Evolutionary conservation across 2,329 filamentous ascomycete species (phyloP), one percentile per base, ranked within the genome.

Genomic region (Macrophomina tecta): DNA sequence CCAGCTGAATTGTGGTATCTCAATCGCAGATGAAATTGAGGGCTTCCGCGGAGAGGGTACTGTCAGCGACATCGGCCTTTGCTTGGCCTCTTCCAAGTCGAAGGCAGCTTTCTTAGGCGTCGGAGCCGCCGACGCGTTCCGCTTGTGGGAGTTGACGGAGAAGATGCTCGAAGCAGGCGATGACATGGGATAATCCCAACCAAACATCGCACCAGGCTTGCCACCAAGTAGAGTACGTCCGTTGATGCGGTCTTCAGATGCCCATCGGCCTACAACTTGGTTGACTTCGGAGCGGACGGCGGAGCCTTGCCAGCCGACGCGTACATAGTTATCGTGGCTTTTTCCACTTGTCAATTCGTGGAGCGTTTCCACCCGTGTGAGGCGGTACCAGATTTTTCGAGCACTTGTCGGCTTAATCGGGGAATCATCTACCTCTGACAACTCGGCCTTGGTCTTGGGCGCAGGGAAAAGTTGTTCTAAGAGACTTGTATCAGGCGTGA

Each of bases 311-410:
- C 77, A 80, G 6, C 73, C 76, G 5, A 80, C 74, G 6, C 78
- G 76, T 14, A 79, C 72, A 53, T 80, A 78, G 63, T 72, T 78
- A 60, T 78, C 74, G 36, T 76, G 74, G 11, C 73, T 72, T 6
- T 71, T 72, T 6, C 75, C 77, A 40, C 65, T 74, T 52, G 79
- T 77, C 71, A 72, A 78, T 38, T 79, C 77, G 16, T 77, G 72
- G 72, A 80, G 70, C 5, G 77, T 80, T 64, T 79, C 73, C 52
- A 74, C 75, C 9, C 78, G 75, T 1, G 77, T 79, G 1, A 80
- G 67, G 11, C 77, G 73, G 65, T 80, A 80, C 78, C 78, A 80
- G 8, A 77, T 72, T 69, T 79, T 80, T 5, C 77, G 74, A 16
- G 75, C 71, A 11, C 75, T 73, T 4, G 74, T 79, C 0, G 77